Base-by-base conservation (phyloP, 306 rosid genomes). In the Gastrolobium bilobum region DNA sequence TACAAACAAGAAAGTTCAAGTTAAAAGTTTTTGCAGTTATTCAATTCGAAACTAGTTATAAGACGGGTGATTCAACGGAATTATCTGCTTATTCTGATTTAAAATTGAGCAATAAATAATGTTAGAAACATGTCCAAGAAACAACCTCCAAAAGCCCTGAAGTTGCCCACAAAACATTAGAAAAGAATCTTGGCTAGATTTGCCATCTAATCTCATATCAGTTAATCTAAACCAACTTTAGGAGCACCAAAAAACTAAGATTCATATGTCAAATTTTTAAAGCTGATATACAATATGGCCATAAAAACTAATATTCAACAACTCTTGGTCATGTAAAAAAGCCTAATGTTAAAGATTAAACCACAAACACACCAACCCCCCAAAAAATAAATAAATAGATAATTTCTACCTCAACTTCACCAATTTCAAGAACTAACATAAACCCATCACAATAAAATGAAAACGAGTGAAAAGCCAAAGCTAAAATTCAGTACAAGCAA, bases 81-180 rank as follows among this genome's bases (percentile, higher is more conserved):
- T n/a, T 37, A 11, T 13, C 52, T 46, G 31, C 54, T 5, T 38
- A 33, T 34, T 77, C 43, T 43, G 48, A 48, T 29, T 13, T 51
- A 76, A 84, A 31, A 50, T 54, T 43, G 68, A 30, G 47, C 71
- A 70, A 1, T 30, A 61, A 67, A 60, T 5, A 20, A 61, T 54
- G 30, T 54, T 33, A 75, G 10, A 47, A 79, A 62, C 68, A 60
- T 44, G 48, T 47, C 70, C 33, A 10, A 13, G 13, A 35, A 53
- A 75, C 59, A 60, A 74, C 15, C 66, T 44, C 60, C 43, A 80
- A 7, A 68, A 34, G 26, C 3, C 68, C 57, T 34, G 35, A 38
- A 53, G 38, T 50, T 20, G 26, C 52, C 69, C 47, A 43, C 9
- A 33, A 73, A 59, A 69, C 52, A 59, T 47, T 15, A 26, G 53